Evolutionary conservation across 441 rosid genomes (phyloP).

Genomic region (Cnidoscolus chayamansa): DNA sequence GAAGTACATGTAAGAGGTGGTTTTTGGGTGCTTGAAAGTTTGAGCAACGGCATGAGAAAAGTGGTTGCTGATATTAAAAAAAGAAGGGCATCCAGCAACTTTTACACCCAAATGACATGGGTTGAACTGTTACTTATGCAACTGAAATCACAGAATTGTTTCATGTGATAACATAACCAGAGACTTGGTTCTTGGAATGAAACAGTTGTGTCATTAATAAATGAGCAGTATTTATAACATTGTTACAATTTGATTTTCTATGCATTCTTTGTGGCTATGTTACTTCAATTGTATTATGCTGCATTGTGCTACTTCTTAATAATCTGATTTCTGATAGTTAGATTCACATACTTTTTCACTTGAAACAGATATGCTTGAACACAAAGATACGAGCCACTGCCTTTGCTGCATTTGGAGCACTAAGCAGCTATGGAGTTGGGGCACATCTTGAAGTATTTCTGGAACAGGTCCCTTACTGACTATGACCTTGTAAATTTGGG

Average conservation of each 20-base stretch:
- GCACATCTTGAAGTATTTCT: slow-evolving; percentile 71
- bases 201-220: background rate
- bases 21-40: background rate
- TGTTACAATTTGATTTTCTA: background rate
- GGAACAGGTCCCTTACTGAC: slow-evolving; percentile 61
- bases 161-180: background rate
- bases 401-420: slow-evolving; percentile 85
- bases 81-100: background rate
- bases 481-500: background rate
- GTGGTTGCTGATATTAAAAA: background rate
- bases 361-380: slow-evolving; percentile 66
- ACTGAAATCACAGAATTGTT: background rate
- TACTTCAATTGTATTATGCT: slow-evolving; percentile 17
- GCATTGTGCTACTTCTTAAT: slow-evolving; percentile 10
- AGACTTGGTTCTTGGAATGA: background rate
- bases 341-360: slow-evolving; percentile 18
- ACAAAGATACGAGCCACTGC: slow-evolving; percentile 84
- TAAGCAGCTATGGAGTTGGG: slow-evolving; percentile 73
- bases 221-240: background rate
- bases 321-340: slow-evolving; percentile 3
- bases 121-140: background rate
- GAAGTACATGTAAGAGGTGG: background rate
- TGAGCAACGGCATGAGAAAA: background rate
- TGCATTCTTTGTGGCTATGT: background rate
- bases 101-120: background rate